These are phyloP conservation scores for Lachancea kluyveri DNA, from an alignment of 805 yeast genomes.

Conservation along the genomic window DNA sequence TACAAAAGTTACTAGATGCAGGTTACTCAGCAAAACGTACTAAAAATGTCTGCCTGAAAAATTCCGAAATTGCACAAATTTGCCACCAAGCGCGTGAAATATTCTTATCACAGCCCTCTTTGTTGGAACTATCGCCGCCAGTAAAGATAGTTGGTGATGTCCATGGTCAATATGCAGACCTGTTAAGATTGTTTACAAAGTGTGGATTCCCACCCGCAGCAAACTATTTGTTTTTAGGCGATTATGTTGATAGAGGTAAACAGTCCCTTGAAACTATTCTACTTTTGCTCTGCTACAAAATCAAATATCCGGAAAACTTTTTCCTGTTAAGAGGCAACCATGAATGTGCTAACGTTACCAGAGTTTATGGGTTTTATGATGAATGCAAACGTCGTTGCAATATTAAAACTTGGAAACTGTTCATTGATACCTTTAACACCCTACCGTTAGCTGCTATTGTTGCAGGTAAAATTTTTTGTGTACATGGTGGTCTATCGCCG, in stretches of 20 bases:
- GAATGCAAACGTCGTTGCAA: conserved; percentile 94
- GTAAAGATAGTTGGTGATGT: conserved; percentile 88
- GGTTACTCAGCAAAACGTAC: conserved; percentile 95
- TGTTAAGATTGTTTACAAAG: conserved; percentile 83
- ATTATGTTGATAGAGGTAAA: conserved; percentile 96
- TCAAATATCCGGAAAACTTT: conserved; percentile 94
- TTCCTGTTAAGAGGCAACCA: conserved; percentile 92
- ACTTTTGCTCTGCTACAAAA: conserved; percentile 82
- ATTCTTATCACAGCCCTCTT: conserved; percentile 82
- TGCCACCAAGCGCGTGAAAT: conserved; percentile 87
- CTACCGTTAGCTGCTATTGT: conserved; percentile 94
- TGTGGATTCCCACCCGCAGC: conserved; percentile 97
- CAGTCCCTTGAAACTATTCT: conserved; percentile 91
- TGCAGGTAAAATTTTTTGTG: conserved; percentile 89
- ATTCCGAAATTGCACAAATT: conserved; percentile 79
- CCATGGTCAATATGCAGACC: conserved; percentile 93
- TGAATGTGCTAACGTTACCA: conserved; percentile 94
- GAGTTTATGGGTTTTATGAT: conserved; percentile 96
- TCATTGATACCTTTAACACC: conserved; percentile 92
- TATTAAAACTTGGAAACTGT: conserved; percentile 88
- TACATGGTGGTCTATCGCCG: conserved; percentile 82
- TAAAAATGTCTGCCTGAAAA: conserved; percentile 80
- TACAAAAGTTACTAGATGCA: conserved; percentile 87
- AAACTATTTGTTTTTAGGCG: conserved; percentile 89
- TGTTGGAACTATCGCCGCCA: conserved; percentile 76